Percentiles rank a stretch among this genome's conserved stretches.
Conservation (phyloP, 768 basidiomycete species). For the Psilocybe azurescens region DNA sequence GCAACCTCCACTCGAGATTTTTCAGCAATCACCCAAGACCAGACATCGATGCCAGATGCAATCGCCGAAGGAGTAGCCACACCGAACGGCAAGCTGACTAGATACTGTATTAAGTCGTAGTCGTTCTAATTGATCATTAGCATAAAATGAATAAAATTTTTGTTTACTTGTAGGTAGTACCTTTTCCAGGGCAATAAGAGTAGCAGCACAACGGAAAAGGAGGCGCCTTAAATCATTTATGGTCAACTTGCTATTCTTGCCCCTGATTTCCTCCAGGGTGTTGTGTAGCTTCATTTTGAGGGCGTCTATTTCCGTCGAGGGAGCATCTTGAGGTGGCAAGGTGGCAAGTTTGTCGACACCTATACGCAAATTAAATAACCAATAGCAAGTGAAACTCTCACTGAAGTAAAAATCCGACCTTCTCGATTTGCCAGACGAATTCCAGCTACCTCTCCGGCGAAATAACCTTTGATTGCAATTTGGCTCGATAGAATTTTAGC, state of each 20-base stretch:
- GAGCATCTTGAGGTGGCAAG: slow-evolving; percentile 61
- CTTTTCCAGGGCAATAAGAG: slow-evolving; percentile 70
- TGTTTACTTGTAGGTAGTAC: slow-evolving; percentile 36
- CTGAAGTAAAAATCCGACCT: slow-evolving; percentile 46
- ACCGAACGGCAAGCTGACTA: slow-evolving; percentile 88
- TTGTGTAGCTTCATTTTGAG: slow-evolving; percentile 72
- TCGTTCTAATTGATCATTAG: slow-evolving; percentile 63
- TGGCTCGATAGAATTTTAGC: slow-evolving; percentile 84
- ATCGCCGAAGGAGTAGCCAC: slow-evolving; percentile 88
- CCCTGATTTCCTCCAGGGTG: slow-evolving; percentile 69
- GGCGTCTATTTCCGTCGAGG: slow-evolving; percentile 63
- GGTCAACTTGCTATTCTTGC: slow-evolving; percentile 74
- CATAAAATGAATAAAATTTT: not conserved
- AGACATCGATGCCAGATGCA: slow-evolving; percentile 88
- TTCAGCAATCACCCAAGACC: slow-evolving; percentile 96
- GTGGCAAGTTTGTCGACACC: slow-evolving; percentile 66
- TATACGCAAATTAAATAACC: slow-evolving; percentile 28
- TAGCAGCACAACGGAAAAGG: slow-evolving; percentile 86
- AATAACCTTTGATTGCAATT: slow-evolving; percentile 91
- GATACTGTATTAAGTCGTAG: slow-evolving; percentile 81
- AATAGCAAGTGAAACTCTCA: not conserved
- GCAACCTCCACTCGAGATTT: slow-evolving; percentile 82
- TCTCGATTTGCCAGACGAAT: slow-evolving; percentile 70
- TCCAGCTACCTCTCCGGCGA: slow-evolving; percentile 85
- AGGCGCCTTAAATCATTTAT: slow-evolving; percentile 85